Conservation (phyloP, 164 flowering plant species). For the Akebia trifoliata region DNA sequence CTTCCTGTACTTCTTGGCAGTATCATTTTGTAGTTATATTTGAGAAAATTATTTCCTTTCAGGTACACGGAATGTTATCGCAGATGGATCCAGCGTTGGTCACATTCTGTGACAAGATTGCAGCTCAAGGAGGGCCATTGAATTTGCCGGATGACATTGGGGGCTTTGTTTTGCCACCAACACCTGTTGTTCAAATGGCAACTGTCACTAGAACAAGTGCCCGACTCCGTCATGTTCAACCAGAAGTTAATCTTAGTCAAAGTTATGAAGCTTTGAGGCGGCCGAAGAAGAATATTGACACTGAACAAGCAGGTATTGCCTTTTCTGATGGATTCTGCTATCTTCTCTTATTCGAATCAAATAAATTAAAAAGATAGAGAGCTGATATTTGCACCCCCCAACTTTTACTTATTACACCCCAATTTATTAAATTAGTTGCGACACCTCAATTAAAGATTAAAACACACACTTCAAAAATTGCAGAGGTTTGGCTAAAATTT, state of each 20-base stretch:
- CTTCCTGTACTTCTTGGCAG: not conserved
- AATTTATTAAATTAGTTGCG: too few relatives aligned
- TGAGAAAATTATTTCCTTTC: conserved; percentile 11
- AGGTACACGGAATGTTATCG: conserved; percentile 96
- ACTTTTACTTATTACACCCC: too few relatives aligned
- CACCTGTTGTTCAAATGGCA: conserved; percentile 72
- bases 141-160: conserved; percentile 58
- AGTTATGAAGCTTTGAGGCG: conserved; percentile 72
- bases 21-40: not conserved
- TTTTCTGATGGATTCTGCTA: conserved; percentile 3
- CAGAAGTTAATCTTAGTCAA: conserved; percentile 78
- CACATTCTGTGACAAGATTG: conserved; percentile 87
- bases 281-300: conserved; percentile 56
- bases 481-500: too few relatives aligned
- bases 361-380: too few relatives aligned
- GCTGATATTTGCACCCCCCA: too few relatives aligned
- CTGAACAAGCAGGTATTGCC: conserved; percentile 50
- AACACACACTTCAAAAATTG: too few relatives aligned
- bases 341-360: not conserved
- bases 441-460: too few relatives aligned
- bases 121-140: conserved; percentile 86
- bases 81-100: conserved; percentile 96
- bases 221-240: conserved; percentile 90
- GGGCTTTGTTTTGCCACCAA: conserved; percentile 34
- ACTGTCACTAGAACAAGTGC: conserved; percentile 82